Evolutionary conservation across 768 basidiomycete genomes (phyloP), one percentile per base, ranked within the genome.

Genomic region (Cubamyces sp.): DNA sequence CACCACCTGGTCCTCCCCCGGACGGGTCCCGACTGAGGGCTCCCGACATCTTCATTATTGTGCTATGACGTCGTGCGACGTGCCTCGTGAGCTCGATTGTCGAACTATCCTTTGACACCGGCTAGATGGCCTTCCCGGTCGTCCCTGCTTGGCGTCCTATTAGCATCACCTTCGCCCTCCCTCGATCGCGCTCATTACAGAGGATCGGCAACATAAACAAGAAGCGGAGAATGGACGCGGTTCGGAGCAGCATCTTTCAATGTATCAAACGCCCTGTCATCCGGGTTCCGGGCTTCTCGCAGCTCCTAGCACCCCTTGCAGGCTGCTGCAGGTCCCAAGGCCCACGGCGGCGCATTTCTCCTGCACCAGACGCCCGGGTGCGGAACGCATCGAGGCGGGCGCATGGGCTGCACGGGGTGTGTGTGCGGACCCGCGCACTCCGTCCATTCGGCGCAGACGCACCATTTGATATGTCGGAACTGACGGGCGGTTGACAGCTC

Each of bases 401-500:
- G 48, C 48, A 49, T 16, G 26, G 48, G 14, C 42, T 43, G 16
- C 19, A 16, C 19, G 42, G 42, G 19, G 42, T 43, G 53, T 23
- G 53, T 23, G 53, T 41, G 40, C 21, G 52, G 37, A 11, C 52
- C 21, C 23, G 54, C 40, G 41, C 12, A 5, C 18, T 11, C 11
- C 21, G 18, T 11, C 11, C 21, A 18, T 37, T 34, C 34, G 34
- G 34, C 34, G 34, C 34, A 34, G 8, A 30, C 37, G 9, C 41
- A n/a, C 26, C 28, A 23, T 43, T 18, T 37, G 46, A 34, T 56
- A 56, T 47, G 55, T 56, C 55, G 45, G 55, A 56, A 19, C 55
- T 55, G 54, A 45, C 54, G 28, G n/a, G 39, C 40, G 34, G 26
- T 37, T 60, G 59, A 60, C 59, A 60, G 43, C 30, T 47, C 42